Evolutionary conservation across 1,284 basidiomycete species (phyloP), one percentile per base, ranked within the genome.

Genomic region (Marasmius oreades): DNA sequence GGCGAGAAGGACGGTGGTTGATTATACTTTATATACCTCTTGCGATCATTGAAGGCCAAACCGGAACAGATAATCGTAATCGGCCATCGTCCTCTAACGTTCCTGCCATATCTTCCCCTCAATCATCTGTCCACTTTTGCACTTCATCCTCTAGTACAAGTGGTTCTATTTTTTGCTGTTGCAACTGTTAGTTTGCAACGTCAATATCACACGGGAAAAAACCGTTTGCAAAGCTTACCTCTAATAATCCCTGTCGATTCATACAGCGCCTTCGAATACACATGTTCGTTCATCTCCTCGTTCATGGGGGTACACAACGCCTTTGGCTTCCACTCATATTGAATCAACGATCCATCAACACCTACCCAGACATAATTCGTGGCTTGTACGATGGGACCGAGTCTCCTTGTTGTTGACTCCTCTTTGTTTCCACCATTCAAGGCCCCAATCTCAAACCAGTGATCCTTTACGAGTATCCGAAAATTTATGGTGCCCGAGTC

Each of bases 1-100:
- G 74, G 69, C 1, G 54, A 55, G 26, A 61, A 59, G 37, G 57
- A 53, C 23, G 51, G 51, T 22, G 51, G 55, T 33, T 57, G 36
- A 48, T 8, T 37, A 22, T n/a, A n/a, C n/a, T n/a, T n/a, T n/a
- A n/a, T n/a, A n/a, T n/a, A n/a, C n/a, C n/a, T n/a, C n/a, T n/a
- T n/a, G n/a, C n/a, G n/a, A n/a, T 31, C 28, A 31, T 10, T 10
- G 28, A 31, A 31, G 4, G 28, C 28, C 5, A 31, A 31, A 31
- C 28, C 10, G 28, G 5, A 10, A 31, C 28, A 58, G 47, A 44
- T 58, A 58, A 16, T 58, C 24, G 28, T 58, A 58, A 45, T 58
- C 56, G 18, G 54, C 56, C 47, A 58, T 54, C 1, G 52, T n/a
- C 48, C 26, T 33, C 54, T 16, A 58, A 22, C 42, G 24, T 50